These are phyloP conservation scores for Rossbeevera mucosa DNA, from an alignment of 768 basidiomycete genomes.

Conservation along the genomic window DNA sequence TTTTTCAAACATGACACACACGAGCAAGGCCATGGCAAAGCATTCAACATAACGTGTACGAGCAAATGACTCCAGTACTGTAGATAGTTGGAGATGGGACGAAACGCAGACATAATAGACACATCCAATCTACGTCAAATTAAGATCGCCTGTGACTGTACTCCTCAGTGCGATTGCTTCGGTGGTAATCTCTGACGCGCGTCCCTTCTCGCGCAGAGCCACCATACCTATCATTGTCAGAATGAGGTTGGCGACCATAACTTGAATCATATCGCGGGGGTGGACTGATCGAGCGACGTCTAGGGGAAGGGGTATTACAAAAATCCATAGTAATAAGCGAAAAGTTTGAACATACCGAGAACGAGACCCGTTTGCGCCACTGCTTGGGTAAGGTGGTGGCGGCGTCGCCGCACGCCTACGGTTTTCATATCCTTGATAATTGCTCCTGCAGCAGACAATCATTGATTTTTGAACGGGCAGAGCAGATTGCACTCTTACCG, in stretches of 20 bases:
- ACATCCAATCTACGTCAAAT: slow-evolving; percentile 9
- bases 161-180: slow-evolving; percentile 31
- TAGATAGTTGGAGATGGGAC: neutral
- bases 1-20: too few relatives aligned
- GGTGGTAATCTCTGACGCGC: slow-evolving; percentile 39
- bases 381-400: slow-evolving; percentile 48
- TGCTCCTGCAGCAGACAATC: slow-evolving; percentile 4
- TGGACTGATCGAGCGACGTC: slow-evolving; percentile 71
- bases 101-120: slow-evolving; percentile 3
- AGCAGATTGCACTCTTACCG: slow-evolving; percentile 39
- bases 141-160: slow-evolving; percentile 27
- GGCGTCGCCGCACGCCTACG: slow-evolving; percentile 53
- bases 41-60: slow-evolving; percentile 3
- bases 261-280: slow-evolving; percentile 49
- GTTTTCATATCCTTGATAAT: slow-evolving; percentile 23
- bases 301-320: slow-evolving; percentile 20
- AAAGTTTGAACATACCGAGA: slow-evolving; percentile 32
- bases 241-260: slow-evolving; percentile 43
- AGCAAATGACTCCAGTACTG: slow-evolving; percentile 9
- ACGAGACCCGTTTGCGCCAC: slow-evolving; percentile 38
- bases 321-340: neutral
- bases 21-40: slow-evolving; percentile 8
- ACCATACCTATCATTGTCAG: slow-evolving; percentile 46
- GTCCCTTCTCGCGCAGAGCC: slow-evolving; percentile 31
- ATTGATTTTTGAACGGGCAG: neutral